These are phyloP conservation scores for Collybia sp. DNA, from an alignment of 768 basidiomycete species.

Conservation along the genomic window DNA sequence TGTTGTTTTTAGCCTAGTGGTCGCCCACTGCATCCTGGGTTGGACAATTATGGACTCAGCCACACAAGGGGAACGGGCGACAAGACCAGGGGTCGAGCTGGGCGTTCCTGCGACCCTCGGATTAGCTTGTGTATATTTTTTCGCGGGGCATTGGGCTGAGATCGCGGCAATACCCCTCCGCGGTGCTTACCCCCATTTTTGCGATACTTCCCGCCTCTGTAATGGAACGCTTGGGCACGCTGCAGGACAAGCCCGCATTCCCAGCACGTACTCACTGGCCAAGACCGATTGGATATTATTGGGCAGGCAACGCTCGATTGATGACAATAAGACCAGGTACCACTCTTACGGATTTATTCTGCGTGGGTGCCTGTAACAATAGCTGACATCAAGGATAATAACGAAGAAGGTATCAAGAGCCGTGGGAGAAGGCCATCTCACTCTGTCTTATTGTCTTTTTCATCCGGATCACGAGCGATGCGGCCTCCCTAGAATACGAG, in stretches of 20 bases:
- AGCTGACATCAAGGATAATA: slow-evolving; percentile 18
- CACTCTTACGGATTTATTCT: slow-evolving; percentile 11
- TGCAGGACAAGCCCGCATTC: background rate
- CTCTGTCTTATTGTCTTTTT: slow-evolving; percentile 10
- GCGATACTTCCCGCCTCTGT: no score
- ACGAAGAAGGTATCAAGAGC: slow-evolving; percentile 8
- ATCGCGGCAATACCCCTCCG: no score
- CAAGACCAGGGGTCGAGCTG: no score
- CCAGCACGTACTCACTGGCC: background rate
- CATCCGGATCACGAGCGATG: slow-evolving; percentile 9
- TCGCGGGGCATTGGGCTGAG: no score
- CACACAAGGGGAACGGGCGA: no score
- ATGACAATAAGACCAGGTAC: slow-evolving; percentile 42
- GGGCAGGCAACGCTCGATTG: slow-evolving; percentile 11
- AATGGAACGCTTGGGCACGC: no score
- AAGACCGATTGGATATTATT: slow-evolving; percentile 14
- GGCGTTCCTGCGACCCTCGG: no score
- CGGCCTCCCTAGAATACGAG: slow-evolving; percentile 27
- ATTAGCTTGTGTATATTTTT: no score
- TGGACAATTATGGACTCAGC: no score
- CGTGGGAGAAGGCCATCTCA: slow-evolving; percentile 4
- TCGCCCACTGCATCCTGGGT: no score
- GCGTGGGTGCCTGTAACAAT: slow-evolving; percentile 14
- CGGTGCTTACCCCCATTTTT: no score
- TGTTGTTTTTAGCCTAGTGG: no score